Conservation (phyloP, 139 green algal species). For the Tetradesmus lagerheimii region DNA sequence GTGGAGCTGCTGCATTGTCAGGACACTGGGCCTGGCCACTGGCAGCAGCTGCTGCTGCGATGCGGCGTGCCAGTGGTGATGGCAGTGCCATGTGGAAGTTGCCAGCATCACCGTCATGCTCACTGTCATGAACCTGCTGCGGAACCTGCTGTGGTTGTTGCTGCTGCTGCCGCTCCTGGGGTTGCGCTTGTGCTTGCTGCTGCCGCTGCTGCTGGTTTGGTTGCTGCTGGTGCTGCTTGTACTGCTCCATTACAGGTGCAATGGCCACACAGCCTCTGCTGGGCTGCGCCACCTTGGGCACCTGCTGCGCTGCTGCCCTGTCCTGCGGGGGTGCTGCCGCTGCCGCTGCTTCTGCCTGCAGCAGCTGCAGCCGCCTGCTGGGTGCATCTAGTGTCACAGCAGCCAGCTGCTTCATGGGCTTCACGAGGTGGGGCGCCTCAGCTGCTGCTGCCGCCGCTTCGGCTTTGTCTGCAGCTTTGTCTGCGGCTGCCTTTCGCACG, state of each 20-base stretch:
- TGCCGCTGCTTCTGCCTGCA: constrained; percentile 5
- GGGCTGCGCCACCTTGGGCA: neutral
- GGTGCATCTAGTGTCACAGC: neutral
- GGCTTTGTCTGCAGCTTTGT: neutral
- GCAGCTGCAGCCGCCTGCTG: constrained; percentile 7
- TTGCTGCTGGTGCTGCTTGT: neutral
- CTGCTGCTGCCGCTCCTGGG: neutral
- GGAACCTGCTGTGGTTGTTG: neutral
- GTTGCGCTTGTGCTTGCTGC: neutral
- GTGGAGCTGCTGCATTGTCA: neutral
- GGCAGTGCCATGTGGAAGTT: neutral
- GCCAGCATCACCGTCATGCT: neutral
- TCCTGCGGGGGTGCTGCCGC: neutral
- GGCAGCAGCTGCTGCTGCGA: constrained; percentile 2
- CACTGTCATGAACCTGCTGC: neutral
- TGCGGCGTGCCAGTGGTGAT: neutral
- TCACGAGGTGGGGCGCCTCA: neutral
- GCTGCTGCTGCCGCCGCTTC: neutral
- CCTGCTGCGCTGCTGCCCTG: neutral
- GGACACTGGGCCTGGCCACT: no score
- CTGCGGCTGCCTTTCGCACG: no score
- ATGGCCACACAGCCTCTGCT: neutral
- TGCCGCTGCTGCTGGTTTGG: neutral
- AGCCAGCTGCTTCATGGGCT: neutral
- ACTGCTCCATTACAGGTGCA: neutral